Evolutionary conservation across 441 rosid genomes (phyloP).

Genomic region (Capsella rubella): DNA sequence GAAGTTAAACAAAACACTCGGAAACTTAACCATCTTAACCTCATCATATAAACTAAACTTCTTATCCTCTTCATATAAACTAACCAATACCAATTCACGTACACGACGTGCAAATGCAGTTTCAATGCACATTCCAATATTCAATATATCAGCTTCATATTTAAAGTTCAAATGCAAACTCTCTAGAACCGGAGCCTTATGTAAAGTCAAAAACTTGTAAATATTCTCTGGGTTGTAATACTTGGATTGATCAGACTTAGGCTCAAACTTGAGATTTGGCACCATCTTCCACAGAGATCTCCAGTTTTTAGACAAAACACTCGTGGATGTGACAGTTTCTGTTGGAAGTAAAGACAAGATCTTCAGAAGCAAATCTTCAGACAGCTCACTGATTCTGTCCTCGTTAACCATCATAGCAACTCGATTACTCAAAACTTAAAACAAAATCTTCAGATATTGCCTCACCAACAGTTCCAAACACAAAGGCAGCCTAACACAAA

Average conservation of each 20-base stretch:
- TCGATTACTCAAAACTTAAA: background rate
- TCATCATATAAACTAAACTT: too few relatives aligned
- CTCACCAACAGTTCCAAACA: too few relatives aligned
- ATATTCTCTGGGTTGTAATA: background rate
- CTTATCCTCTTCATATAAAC: background rate
- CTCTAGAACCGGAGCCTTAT: slow-evolving; percentile 6
- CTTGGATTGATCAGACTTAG: background rate
- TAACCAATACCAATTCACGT: background rate
- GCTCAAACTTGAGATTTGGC: background rate
- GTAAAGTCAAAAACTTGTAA: background rate
- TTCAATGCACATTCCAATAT: background rate
- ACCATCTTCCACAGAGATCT: slow-evolving; percentile 8
- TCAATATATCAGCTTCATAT: background rate
- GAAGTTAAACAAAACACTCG: background rate
- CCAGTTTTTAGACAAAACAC: slow-evolving; percentile 24
- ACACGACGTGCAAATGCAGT: background rate
- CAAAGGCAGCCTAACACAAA: too few relatives aligned
- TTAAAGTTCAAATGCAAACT: background rate
- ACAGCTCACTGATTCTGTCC: background rate
- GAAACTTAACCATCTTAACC: too few relatives aligned
- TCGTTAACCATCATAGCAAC: background rate
- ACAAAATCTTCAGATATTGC: too few relatives aligned
- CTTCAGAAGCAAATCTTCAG: background rate
- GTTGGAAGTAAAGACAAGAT: slow-evolving; percentile 11
- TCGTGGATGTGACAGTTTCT: background rate